These are phyloP conservation scores for Erysiphe neolycopersici DNA, from an alignment of 2,329 filamentous ascomycete genomes.

Conservation along the genomic window DNA sequence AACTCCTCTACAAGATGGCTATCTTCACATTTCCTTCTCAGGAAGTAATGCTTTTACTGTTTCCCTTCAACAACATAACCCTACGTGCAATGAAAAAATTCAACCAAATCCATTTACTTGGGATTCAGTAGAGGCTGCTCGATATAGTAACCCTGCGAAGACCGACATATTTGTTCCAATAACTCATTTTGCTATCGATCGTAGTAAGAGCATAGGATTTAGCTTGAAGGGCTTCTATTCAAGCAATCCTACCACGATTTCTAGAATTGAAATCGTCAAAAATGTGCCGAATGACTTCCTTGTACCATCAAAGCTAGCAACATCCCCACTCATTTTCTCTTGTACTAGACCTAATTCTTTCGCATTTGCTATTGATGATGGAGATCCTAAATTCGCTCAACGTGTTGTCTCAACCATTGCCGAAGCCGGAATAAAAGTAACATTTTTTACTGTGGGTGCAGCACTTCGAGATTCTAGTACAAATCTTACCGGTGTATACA, in stretches of 20 bases:
- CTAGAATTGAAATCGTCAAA: slow-evolving; percentile 32
- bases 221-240: slow-evolving; percentile 39
- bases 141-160: slow-evolving; percentile 22
- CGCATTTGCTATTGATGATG: slow-evolving; percentile 48
- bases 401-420: slow-evolving; percentile 33
- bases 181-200: slow-evolving; percentile 36
- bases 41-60: slow-evolving; percentile 36
- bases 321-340: slow-evolving; percentile 30
- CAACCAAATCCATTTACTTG: slow-evolving; percentile 38
- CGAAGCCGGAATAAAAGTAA: slow-evolving; percentile 34
- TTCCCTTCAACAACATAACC: slow-evolving; percentile 39
- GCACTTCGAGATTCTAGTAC: slow-evolving; percentile 30
- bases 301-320: slow-evolving; percentile 32
- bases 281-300: slow-evolving; percentile 22
- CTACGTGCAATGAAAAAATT: slow-evolving; percentile 24
- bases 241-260: slow-evolving; percentile 21
- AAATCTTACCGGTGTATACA: slow-evolving; percentile 36
- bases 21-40: slow-evolving; percentile 36
- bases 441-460: slow-evolving; percentile 43
- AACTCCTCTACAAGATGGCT: slow-evolving; percentile 24
- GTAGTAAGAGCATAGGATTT: slow-evolving; percentile 27
- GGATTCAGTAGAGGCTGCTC: slow-evolving; percentile 36
- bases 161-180: slow-evolving; percentile 39
- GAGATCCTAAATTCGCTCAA: slow-evolving; percentile 29
- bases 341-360: slow-evolving; percentile 44